phyloP scores from a whole-genome alignment of 441 rosid genomes.

The Pelargonium cotyledonis region DNA sequence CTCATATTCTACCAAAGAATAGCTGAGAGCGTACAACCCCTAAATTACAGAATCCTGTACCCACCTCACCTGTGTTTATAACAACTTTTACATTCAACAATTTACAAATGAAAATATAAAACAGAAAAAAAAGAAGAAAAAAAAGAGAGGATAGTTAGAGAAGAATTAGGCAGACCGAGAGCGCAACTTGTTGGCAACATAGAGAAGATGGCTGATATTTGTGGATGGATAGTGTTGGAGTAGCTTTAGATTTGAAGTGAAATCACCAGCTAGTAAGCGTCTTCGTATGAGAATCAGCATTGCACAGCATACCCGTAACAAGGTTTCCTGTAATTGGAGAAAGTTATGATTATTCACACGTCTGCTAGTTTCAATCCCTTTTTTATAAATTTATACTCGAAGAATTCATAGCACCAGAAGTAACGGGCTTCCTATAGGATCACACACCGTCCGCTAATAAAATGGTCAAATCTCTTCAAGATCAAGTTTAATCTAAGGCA shows the following conservation, averaged over 20 bases:
- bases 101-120: slow-evolving; percentile 20
- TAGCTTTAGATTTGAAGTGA: slow-evolving; percentile 88
- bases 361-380: not conserved
- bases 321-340: slow-evolving; percentile 56
- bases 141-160: not conserved
- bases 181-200: slow-evolving; percentile 85
- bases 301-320: slow-evolving; percentile 87
- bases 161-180: slow-evolving; percentile 25
- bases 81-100: slow-evolving; percentile 31
- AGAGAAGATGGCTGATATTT: slow-evolving; percentile 80
- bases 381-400: not conserved
- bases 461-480: not conserved
- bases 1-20: not conserved
- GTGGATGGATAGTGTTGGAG: slow-evolving; percentile 88
- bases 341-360: not conserved
- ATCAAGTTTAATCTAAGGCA: slow-evolving; percentile 4
- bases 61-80: too few species aligned
- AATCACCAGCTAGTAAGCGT: slow-evolving; percentile 88
- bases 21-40: not conserved
- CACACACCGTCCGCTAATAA: not conserved
- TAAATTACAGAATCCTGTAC: too few species aligned
- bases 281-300: slow-evolving; percentile 85
- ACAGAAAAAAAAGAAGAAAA: not conserved
- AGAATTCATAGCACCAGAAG: not conserved
- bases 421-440: not conserved